These are phyloP conservation scores for Tricholoma flavovirens DNA, from an alignment of 768 basidiomycete genomes.

Conservation along the genomic window DNA sequence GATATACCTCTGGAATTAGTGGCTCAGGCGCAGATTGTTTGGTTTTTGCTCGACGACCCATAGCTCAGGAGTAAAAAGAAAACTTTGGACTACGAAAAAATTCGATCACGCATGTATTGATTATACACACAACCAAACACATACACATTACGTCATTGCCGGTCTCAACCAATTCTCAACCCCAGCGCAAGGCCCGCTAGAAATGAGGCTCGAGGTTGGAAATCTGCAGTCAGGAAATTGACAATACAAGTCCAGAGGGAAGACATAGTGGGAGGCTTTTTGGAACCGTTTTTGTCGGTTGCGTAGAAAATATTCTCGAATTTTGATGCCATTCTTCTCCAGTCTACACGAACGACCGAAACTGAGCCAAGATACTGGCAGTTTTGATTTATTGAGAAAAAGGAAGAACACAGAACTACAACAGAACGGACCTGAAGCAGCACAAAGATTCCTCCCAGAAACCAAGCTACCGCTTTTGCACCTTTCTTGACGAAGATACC, in stretches of 20 bases:
- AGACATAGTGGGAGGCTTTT: slow-evolving; percentile 55
- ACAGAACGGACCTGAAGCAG: slow-evolving; percentile 68
- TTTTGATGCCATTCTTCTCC: slow-evolving; percentile 54
- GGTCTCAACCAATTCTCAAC: slow-evolving; percentile 64
- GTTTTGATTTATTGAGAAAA: background rate
- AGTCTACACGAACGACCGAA: slow-evolving; percentile 74
- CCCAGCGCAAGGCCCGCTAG: slow-evolving; percentile 79
- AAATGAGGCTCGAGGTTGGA: slow-evolving; percentile 88
- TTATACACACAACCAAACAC: background rate
- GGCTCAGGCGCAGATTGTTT: slow-evolving; percentile 73
- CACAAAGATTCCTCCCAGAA: slow-evolving; percentile 88
- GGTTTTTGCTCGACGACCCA: slow-evolving; percentile 84
- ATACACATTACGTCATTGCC: background rate
- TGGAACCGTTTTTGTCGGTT: slow-evolving; percentile 47
- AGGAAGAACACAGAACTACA: background rate
- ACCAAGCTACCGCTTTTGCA: slow-evolving; percentile 74
- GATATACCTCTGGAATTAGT: slow-evolving; percentile 35
- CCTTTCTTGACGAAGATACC: slow-evolving; percentile 96
- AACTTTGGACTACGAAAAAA: slow-evolving; percentile 15
- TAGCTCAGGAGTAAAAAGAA: slow-evolving; percentile 23
- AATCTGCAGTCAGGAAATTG: slow-evolving; percentile 87
- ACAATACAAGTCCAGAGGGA: slow-evolving; percentile 64
- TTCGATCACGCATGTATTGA: slow-evolving; percentile 10
- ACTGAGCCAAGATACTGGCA: slow-evolving; percentile 72
- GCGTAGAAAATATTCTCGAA: slow-evolving; percentile 77